These are phyloP conservation scores for Xylaria bambusicola DNA, from an alignment of 495 filamentous ascomycete species.

Conservation along the genomic window DNA sequence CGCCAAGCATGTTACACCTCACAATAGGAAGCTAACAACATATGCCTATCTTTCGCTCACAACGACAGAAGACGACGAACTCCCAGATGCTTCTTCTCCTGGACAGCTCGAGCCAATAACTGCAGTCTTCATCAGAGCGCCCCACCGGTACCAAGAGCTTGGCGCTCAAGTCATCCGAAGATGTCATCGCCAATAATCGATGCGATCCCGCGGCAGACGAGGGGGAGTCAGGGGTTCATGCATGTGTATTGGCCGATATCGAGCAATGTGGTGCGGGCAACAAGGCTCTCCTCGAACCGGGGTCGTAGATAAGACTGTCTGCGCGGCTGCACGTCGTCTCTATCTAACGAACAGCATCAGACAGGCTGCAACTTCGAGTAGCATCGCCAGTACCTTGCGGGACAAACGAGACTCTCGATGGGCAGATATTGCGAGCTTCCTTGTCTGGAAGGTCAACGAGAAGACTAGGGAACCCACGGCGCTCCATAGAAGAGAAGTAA, in stretches of 20 bases:
- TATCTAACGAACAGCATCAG: slow-evolving; percentile 6
- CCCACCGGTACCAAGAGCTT: slow-evolving; percentile 1
- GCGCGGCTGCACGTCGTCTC: slow-evolving; percentile 7
- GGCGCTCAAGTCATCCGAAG: slow-evolving; percentile 11
- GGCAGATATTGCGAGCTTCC: slow-evolving; percentile 13
- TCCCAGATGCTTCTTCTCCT: background rate
- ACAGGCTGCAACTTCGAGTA: slow-evolving; percentile 21
- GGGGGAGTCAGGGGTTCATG: slow-evolving; percentile 6
- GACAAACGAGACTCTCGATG: slow-evolving; percentile 23
- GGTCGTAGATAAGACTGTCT: slow-evolving; percentile 8
- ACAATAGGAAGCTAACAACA: slow-evolving; percentile 20
- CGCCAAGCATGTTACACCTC: slow-evolving; percentile 18
- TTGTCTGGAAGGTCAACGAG: slow-evolving; percentile 24
- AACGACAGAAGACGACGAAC: background rate
- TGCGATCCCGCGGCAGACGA: slow-evolving; percentile 9
- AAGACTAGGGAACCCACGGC: slow-evolving; percentile 3
- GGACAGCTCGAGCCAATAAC: slow-evolving; percentile 1
- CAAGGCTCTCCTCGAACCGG: slow-evolving; percentile 9
- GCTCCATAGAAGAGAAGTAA: slow-evolving; percentile 20
- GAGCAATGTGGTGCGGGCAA: background rate
- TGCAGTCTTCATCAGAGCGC: background rate
- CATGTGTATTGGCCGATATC: slow-evolving; percentile 11
- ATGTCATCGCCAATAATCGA: slow-evolving; percentile 13
- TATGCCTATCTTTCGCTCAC: slow-evolving; percentile 9
- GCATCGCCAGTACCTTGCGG: slow-evolving; percentile 30